Base-by-base conservation (phyloP, 2,329 filamentous ascomycete genomes). In the Sclerotinia glacialis region DNA sequence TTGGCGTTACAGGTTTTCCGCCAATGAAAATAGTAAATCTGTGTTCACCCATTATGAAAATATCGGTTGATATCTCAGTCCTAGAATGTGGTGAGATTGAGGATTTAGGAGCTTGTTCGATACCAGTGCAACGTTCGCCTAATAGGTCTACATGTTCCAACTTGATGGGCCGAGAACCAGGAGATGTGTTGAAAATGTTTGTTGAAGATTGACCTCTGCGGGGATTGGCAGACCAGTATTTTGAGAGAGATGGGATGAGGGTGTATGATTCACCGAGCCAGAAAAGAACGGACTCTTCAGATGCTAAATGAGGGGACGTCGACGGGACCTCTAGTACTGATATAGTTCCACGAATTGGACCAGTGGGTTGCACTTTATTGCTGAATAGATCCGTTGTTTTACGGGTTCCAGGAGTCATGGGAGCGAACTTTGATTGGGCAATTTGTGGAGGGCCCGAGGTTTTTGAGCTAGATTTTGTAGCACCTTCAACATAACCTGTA, bases 331-430 rank as follows among this genome's bases (percentile, higher is more conserved):
- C 72, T 2, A 72, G 47, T 5, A 76, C 72, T 7, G 72, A 75
- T n/a, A 77, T 75, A 55, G 72, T 65, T 1, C 76, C 76, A 16
- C 66, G 70, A 14, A 70, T 59, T 21, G 64, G 53, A 49, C 65
- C 69, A 31, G 54, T 46, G 5, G 65, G 28, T 16, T 66, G 61
- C 16, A 62, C 63, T 65, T 67, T 71, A 6, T 60, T 68, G 40
- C 68, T 65, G 58, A 77, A 76, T 14, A 71, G 69, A 23, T 76
- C 74, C 3, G 69, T 69, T 16, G 74, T 70, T 65, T 74, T 76
- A 9, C 86, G 80, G 12, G 84, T 85, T 68, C 86, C 85, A 0
- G 86, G 86, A 1, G 86, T 88, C 85, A 88, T 86, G 12, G 86
- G 86, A 12, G 84, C 84, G 69, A 88, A 87, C 46, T 85, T 85